Evolutionary conservation across 139 green algal genomes (phyloP).

Genomic region (Coccomyxa sp.): DNA sequence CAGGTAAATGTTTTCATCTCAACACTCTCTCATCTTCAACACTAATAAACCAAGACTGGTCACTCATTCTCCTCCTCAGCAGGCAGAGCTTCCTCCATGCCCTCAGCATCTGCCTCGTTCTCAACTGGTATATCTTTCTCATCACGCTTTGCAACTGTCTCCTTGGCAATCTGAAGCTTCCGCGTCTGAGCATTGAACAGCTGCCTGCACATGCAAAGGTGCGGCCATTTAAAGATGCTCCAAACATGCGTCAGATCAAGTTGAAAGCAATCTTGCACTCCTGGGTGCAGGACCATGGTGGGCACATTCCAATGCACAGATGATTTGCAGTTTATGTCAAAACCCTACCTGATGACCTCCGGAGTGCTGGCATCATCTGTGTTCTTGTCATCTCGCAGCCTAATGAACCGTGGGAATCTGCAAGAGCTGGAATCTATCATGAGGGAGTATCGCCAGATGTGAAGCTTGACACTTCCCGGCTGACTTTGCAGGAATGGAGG

Average conservation of each 20-base stretch:
- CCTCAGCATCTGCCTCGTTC: no score
- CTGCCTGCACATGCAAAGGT: background rate
- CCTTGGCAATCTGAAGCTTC: constrained; percentile 5
- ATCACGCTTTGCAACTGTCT: background rate
- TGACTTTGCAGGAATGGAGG: background rate
- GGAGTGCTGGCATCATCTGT: constrained; percentile 50
- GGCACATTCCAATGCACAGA: no score
- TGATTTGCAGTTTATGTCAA: no score
- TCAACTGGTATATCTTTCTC: no score
- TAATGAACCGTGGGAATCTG: constrained; percentile 48
- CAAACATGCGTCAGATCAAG: no score
- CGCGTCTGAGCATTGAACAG: constrained; percentile 49
- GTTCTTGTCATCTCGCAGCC: constrained; percentile 49
- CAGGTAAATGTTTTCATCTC: no score
- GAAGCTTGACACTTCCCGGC: background rate
- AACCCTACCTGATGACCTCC: constrained; percentile 27
- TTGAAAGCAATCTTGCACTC: no score
- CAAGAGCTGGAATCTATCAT: background rate
- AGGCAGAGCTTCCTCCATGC: no score
- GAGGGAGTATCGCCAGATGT: background rate
- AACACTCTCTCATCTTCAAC: no score
- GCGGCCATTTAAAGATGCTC: background rate
- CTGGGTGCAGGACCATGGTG: no score
- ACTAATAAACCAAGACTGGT: no score
- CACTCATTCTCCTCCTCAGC: no score